Base-by-base conservation (phyloP, 2,329 filamentous ascomycete species). In the Claviceps sp. region DNA sequence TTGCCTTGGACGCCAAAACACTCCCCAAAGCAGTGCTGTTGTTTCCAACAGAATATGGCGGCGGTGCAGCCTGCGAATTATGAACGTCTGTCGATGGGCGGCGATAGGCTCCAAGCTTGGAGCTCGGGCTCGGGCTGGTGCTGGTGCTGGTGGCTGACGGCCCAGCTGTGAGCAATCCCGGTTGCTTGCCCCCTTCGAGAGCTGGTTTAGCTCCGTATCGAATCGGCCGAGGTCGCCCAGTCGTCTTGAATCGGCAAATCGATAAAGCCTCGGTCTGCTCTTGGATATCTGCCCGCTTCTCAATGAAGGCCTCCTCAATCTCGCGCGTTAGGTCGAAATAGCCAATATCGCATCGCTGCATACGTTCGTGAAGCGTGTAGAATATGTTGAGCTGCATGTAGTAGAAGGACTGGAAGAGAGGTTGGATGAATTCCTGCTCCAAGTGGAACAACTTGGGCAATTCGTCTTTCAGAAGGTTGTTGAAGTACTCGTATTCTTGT, bases 331-430 rank as follows among this genome's bases (percentile, higher is more conserved):
- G 78, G 67, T 98, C 87, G 68, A 98, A 98, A 71, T 98, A 98
- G 56, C 89, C 89, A 64, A 98, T 98, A 64, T 97, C 90, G 67
- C 94, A 89, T 59, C 79, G 82, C 72, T 98, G 93, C 93, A 98
- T 98, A 70, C 85, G 89, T 70, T 97, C 91, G 67, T 98, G 93
- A 51, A 98, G 76, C 1, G 93, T 98, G 70, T 98, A 98, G 69
- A 97, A 98, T 58, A 98, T 88, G 69, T 98, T 98, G 58, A 98
- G 80, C 70, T 98, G 93, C 93, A 98, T 98, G 75, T 97, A 98
- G 72, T 98, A 98, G 73, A 98, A 98, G 10, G 88, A 95, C 68
- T 97, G 93, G 76, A 98, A 98, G 7, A 98, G 80, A 2, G 93
- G 93, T 59, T 88, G 84, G 68, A 98, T 98, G 67, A 98, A 97